Evolutionary conservation across 1,284 basidiomycete genomes (phyloP).

Genomic region (Ganoderma multipileum): DNA sequence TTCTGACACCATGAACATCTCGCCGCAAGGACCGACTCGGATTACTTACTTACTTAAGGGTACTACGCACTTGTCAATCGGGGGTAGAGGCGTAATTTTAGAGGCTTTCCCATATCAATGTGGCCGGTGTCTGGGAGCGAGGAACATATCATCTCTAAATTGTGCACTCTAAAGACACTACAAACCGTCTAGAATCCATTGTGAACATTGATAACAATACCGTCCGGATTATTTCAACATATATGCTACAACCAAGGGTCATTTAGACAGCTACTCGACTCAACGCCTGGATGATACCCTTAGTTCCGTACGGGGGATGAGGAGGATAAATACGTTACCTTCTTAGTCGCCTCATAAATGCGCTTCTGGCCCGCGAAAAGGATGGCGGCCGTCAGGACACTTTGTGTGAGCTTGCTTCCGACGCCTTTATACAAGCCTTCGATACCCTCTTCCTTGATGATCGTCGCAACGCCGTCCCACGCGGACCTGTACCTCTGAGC

Average conservation of each 20-base stretch:
- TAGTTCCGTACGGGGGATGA: background rate
- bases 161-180: background rate
- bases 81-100: background rate
- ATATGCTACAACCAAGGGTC: background rate
- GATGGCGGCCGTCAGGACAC: conserved; percentile 90
- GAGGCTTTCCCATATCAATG: no score
- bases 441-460: conserved; percentile 80
- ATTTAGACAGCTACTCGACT: conserved; percentile 20
- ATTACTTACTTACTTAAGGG: no score
- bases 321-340: conserved; percentile 42
- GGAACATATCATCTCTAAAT: background rate
- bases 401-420: conserved; percentile 86
- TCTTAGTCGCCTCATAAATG: conserved; percentile 73
- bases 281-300: conserved; percentile 15
- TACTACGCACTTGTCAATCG: background rate
- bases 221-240: background rate
- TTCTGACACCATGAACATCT: background rate
- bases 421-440: conserved; percentile 87
- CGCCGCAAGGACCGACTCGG: no score
- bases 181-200: background rate
- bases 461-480: conserved; percentile 71
- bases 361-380: conserved; percentile 86
- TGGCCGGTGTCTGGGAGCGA: background rate
- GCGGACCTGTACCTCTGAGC: conserved; percentile 76
- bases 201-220: background rate